Percentiles rank a stretch among this genome's conserved stretches.
Evolutionary conservation across 2,329 filamentous ascomycete genomes (phyloP).

Genomic region (Lomentospora prolificans): DNA sequence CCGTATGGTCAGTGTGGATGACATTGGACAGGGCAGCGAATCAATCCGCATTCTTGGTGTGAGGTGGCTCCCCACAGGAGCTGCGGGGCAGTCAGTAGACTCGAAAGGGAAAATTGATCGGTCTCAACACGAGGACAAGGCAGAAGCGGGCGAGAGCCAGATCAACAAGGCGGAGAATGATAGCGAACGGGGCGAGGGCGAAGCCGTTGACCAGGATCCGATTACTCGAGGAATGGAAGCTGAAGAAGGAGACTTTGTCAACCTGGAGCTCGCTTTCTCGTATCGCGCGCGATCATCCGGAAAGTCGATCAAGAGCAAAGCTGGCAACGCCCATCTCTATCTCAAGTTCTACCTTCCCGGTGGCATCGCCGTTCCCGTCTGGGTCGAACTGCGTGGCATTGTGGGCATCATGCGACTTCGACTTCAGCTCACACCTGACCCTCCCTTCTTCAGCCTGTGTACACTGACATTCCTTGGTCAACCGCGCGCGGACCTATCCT

Average conservation of each 20-base stretch:
- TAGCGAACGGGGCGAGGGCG: constrained; percentile 52
- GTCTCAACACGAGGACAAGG: constrained; percentile 75
- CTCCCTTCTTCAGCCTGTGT: constrained; percentile 83
- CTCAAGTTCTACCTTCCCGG: constrained; percentile 9
- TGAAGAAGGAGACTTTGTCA: constrained; percentile 70
- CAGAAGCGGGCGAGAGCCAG: constrained; percentile 85
- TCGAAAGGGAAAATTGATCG: constrained; percentile 63
- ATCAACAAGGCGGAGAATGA: constrained; percentile 87
- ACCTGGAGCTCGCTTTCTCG: constrained; percentile 78
- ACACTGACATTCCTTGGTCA: constrained; percentile 93
- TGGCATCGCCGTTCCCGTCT: constrained; percentile 13
- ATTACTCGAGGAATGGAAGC: constrained; percentile 56
- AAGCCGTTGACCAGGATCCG: constrained; percentile 9
- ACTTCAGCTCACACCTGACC: constrained; percentile 77
- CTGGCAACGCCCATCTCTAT: constrained; percentile 11
- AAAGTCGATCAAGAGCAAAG: constrained; percentile 3
- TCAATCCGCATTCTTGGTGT: constrained; percentile 81
- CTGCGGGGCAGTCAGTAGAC: constrained; percentile 21
- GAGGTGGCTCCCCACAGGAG: constrained; percentile 52
- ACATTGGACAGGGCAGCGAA: constrained; percentile 89
- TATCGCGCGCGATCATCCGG: constrained; percentile 14
- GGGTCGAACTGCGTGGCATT: constrained; percentile 82
- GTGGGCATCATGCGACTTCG: constrained; percentile 79
- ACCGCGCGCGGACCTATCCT: constrained; percentile 81
- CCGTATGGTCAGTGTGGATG: constrained; percentile 88